Conservation (phyloP, 108 stramenopile species). For the Skeletonema potamos region DNA sequence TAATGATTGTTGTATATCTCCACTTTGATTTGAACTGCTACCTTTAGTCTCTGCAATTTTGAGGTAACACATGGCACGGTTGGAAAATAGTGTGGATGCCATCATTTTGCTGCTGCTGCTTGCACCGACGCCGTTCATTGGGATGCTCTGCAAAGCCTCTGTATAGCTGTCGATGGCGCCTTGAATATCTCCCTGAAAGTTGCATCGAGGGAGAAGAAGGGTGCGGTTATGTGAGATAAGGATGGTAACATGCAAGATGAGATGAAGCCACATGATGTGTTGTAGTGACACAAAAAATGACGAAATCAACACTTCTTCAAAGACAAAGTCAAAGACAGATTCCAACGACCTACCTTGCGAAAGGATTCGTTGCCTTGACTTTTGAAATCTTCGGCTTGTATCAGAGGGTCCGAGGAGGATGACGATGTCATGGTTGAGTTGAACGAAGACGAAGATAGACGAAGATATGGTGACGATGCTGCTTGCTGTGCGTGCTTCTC, state of each 20-base stretch:
- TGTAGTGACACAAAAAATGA: constrained; percentile 11
- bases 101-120: neutral
- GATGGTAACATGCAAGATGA: neutral
- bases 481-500: too few relatives aligned
- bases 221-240: neutral
- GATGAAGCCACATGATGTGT: too few relatives aligned
- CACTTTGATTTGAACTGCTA: neutral
- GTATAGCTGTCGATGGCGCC: constrained; percentile 53
- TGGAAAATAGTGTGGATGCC: constrained; percentile 63
- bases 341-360: constrained; percentile 40
- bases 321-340: neutral
- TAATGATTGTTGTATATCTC: constrained; percentile 24
- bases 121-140: neutral
- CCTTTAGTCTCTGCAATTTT: constrained; percentile 23
- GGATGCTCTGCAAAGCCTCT: constrained; percentile 48
- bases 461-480: neutral
- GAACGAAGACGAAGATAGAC: too few relatives aligned
- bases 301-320: neutral
- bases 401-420: neutral
- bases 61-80: constrained; percentile 77
- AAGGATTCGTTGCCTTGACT: constrained; percentile 71
- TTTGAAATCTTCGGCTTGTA: constrained; percentile 46
- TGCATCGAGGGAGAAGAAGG: neutral
- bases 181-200: constrained; percentile 32
- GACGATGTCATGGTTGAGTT: neutral